Conservation (phyloP, 148 eudicot genomes). For the Amaranthus hypochondriacus region DNA sequence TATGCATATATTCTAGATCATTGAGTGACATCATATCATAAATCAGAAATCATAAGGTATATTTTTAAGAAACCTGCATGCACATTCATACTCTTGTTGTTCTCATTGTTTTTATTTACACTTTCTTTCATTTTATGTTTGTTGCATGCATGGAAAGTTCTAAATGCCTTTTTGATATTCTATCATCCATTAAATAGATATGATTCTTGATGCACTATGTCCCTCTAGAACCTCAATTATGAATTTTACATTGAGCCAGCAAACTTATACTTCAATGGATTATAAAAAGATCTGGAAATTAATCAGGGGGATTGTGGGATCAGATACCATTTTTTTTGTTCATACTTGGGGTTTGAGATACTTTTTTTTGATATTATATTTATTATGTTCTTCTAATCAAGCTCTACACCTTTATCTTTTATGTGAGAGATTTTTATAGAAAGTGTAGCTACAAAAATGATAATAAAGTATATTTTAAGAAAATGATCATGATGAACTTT, state of each 20-base stretch:
- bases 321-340: neutral
- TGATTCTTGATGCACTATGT: constrained; percentile 2
- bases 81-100: neutral
- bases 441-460: no score
- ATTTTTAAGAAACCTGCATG: neutral
- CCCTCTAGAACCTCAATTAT: neutral
- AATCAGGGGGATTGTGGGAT: neutral
- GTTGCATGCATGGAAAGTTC: constrained; percentile 12
- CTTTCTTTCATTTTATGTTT: neutral
- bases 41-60: neutral
- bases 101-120: neutral
- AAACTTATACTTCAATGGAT: neutral
- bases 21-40: no score
- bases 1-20: no score
- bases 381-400: neutral
- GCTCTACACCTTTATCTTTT: no score
- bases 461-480: no score
- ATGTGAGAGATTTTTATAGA: no score
- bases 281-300: neutral
- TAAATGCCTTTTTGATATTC: neutral
- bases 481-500: neutral
- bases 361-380: neutral
- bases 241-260: neutral
- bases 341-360: neutral
- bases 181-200: constrained; percentile 11